Conservation (phyloP, 495 filamentous ascomycete genomes). For the Neurospora sp. region DNA sequence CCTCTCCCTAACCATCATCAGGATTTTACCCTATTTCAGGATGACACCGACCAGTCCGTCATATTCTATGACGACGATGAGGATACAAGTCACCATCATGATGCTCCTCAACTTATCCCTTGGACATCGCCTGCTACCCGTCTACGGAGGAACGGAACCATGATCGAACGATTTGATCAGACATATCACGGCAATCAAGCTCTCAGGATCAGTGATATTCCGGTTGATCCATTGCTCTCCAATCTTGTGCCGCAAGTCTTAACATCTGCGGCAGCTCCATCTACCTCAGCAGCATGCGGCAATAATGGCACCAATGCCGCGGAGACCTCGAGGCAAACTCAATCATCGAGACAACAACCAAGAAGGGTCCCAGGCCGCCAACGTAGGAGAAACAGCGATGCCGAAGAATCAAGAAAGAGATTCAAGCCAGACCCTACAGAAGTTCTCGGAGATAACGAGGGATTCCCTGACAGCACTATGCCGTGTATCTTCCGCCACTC, state of each 20-base stretch:
- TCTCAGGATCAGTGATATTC: neutral
- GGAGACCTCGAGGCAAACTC: neutral
- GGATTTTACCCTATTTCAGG: slow-evolving; percentile 18
- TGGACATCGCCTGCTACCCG: slow-evolving; percentile 25
- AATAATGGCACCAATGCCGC: neutral
- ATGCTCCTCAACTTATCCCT: slow-evolving; percentile 10
- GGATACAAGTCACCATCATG: slow-evolving; percentile 3
- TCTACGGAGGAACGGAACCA: slow-evolving; percentile 16
- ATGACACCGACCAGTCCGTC: slow-evolving; percentile 11
- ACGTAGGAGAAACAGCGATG: neutral
- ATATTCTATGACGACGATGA: slow-evolving; percentile 15
- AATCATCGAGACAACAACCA: neutral
- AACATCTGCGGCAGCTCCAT: neutral
- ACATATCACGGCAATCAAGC: slow-evolving; percentile 12
- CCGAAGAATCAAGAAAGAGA: neutral
- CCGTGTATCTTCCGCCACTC: slow-evolving; percentile 23
- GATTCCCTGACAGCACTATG: slow-evolving; percentile 23
- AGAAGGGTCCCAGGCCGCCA: neutral
- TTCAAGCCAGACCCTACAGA: neutral
- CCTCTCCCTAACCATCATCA: neutral
- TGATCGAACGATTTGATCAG: slow-evolving; percentile 19
- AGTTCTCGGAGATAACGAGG: slow-evolving; percentile 1
- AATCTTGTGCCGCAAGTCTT: neutral
- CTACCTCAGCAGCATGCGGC: neutral
- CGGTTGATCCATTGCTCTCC: slow-evolving; percentile 12